These are phyloP conservation scores for Stromatinia cepivora DNA, from an alignment of 2,329 filamentous ascomycete genomes.

Conservation along the genomic window DNA sequence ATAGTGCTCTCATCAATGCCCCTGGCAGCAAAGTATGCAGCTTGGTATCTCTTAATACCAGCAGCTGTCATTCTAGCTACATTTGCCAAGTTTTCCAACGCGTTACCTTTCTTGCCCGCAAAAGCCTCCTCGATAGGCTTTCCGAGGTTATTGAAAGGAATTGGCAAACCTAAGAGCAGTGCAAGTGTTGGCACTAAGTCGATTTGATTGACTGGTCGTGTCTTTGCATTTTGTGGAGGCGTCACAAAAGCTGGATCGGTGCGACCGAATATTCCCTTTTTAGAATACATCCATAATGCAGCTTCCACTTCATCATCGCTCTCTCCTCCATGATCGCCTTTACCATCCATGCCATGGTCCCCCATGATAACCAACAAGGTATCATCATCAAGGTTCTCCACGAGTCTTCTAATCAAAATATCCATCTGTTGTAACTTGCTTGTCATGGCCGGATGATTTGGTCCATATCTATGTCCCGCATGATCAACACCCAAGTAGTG, in stretches of 20 bases:
- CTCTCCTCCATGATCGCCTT: conserved; percentile 97
- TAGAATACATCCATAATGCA: conserved; percentile 98
- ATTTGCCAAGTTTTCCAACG: conserved; percentile 74
- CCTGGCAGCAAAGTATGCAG: conserved; percentile 73
- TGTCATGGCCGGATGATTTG: conserved; percentile 87
- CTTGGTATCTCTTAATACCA: conserved; percentile 86
- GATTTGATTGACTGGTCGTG: conserved; percentile 78
- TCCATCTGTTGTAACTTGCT: conserved; percentile 93
- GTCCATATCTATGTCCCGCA: conserved; percentile 93
- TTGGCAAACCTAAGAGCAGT: conserved; percentile 83
- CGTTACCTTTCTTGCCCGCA: conserved; percentile 63
- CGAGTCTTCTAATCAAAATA: conserved; percentile 69
- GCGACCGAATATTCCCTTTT: conserved; percentile 79
- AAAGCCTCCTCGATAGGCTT: conserved; percentile 94
- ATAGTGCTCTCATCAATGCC: conserved; percentile 63
- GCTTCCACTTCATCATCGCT: conserved; percentile 95
- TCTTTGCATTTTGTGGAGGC: conserved; percentile 72
- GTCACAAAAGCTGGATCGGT: conserved; percentile 58
- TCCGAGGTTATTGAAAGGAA: conserved; percentile 95
- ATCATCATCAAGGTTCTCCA: conserved; percentile 72
- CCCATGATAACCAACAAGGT: conserved; percentile 95
- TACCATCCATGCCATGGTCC: conserved; percentile 98
- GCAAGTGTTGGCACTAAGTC: conserved; percentile 92
- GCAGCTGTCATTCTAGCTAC: conserved; percentile 78
- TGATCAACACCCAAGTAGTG: conserved; percentile 96